Evolutionary conservation across 768 basidiomycete species (phyloP), one percentile per base, ranked within the genome.

Genomic region (Hemileccinum rubropunctum): DNA sequence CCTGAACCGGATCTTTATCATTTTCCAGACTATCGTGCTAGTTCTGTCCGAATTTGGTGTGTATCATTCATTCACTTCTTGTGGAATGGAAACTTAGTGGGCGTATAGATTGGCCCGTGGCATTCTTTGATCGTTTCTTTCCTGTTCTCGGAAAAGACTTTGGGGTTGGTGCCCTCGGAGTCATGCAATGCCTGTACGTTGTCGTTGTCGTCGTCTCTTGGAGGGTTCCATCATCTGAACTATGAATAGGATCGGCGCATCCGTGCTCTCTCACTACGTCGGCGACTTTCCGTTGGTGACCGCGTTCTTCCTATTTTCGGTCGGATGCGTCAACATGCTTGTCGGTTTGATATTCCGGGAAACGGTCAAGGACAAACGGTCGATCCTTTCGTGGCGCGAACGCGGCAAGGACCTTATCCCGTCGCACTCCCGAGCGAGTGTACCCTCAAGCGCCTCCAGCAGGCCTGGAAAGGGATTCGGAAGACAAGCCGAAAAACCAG

Each of bases 121-220:
- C 70, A 12, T 87, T 92, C 75, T 95, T 95, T 69, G 82, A 87
- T 57, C 80, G 80, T n/a, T 94, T 81, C 73, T 87, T 95, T 72
- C 94, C 94, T 27, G 86, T 95, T 39, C 81, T 97, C n/a, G 93
- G 94, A 15, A 75, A 76, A 9, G 74, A 81, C 46, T 95, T 95
- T 64, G 93, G 94, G 39, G 76, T 95, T 14, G 94, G 93, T 34
- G 81, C 91, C 17, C 77, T 95, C 15, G 94, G 94, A 15, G 81
- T 91, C 50, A 88, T 95, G 72, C 87, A 95, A 70, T 81, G 82
- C 72, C 74, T 94, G 84, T 88, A 64, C 62, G 84, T n/a, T n/a
- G n/a, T n/a, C n/a, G n/a, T n/a, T n/a, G n/a, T n/a, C n/a, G n/a
- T 74, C 4, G 10, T 9, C 7, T 12, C 28, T 12, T 30, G 28